phyloP scores from a whole-genome alignment of 352 stramenopile genomes.

The Pythium monospermum region DNA sequence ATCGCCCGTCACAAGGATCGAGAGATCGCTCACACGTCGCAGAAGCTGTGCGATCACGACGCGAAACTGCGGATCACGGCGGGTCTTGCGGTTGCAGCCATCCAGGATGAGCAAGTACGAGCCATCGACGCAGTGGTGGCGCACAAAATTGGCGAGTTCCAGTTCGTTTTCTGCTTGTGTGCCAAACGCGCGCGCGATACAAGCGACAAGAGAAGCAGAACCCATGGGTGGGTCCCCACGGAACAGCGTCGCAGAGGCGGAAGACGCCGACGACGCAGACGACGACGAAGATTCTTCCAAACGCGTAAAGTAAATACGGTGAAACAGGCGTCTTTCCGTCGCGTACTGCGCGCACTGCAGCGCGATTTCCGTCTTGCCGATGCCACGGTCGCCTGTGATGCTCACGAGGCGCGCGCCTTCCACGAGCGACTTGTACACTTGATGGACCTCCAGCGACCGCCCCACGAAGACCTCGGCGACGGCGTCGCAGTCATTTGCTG shows the following conservation, averaged over 20 bases:
- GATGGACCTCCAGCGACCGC: constrained; percentile 73
- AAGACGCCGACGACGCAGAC: background rate
- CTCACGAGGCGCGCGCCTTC: constrained; percentile 71
- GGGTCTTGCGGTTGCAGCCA: constrained; percentile 55
- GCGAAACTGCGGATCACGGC: constrained; percentile 40
- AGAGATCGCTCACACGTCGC: constrained; percentile 56
- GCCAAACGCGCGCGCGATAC: constrained; percentile 12
- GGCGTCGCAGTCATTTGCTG: constrained; percentile 69
- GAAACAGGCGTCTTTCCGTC: constrained; percentile 63
- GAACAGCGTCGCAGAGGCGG: too few relatives aligned
- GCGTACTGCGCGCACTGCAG: constrained; percentile 73
- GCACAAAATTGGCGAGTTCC: constrained; percentile 49
- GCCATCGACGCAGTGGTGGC: constrained; percentile 37
- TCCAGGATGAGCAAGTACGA: constrained; percentile 73
- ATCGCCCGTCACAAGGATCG: constrained; percentile 62
- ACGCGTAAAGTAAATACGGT: constrained; percentile 67
- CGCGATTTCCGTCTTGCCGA: constrained; percentile 81
- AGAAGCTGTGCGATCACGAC: constrained; percentile 43
- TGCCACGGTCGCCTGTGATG: constrained; percentile 60
- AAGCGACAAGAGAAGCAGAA: constrained; percentile 15
- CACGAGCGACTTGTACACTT: constrained; percentile 72
- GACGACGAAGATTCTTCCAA: constrained; percentile 26
- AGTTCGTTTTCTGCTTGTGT: constrained; percentile 13
- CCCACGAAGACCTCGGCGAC: constrained; percentile 75
- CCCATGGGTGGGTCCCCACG: background rate